Base-by-base conservation (phyloP, 345 rosid species). In the Leavenworthia alabamica region DNA sequence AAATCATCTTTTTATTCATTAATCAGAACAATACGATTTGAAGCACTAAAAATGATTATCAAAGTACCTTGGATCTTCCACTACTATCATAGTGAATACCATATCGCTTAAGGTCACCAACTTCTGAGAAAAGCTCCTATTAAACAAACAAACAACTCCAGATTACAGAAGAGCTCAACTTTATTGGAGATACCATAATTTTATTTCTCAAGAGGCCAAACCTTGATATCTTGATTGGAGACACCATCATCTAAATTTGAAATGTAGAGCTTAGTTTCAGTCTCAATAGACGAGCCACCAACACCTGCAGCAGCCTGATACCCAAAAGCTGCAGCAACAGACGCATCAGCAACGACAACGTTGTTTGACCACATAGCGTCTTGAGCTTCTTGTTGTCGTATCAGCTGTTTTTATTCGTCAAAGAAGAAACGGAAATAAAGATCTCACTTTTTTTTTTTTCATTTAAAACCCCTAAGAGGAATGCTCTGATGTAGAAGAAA, bases 181-280 rank as follows among this genome's bases (percentile, higher is more conserved):
- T 23, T 0, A 5, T 16, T 22, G 50, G 32, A 35, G 51, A 23
- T 42, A 42, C 20, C n/a, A n/a, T n/a, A n/a, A 11, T 2, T 8
- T 2, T 32, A 3, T 24, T 19, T 28, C 20, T 32, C 14, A 2
- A 37, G 13, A 37, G 13, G 28, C n/a, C 5, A 10, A 26, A 83
- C 94, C 90, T 86, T 84, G 24, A 86, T 77, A 67, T 86, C 90
- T 40, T 79, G 85, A 24, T 81, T 86, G 1, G 90, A 77, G 61
- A 86, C 90, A 1, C 88, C 95, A 53, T 79, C 80, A 2, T 81
- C 84, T 15, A 86, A 75, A 50, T 83, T 83, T 10, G 88, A 86
- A 3, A 84, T 73, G 49, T 77, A 79, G 26, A 86, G 82, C 75
- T 84, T 86, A 23, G 86, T 78, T 47, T 86, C 94, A 17, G 82